Evolutionary conservation across 2,329 filamentous ascomycete genomes (phyloP).

Genomic region (Clonostachys rhizophaga): DNA sequence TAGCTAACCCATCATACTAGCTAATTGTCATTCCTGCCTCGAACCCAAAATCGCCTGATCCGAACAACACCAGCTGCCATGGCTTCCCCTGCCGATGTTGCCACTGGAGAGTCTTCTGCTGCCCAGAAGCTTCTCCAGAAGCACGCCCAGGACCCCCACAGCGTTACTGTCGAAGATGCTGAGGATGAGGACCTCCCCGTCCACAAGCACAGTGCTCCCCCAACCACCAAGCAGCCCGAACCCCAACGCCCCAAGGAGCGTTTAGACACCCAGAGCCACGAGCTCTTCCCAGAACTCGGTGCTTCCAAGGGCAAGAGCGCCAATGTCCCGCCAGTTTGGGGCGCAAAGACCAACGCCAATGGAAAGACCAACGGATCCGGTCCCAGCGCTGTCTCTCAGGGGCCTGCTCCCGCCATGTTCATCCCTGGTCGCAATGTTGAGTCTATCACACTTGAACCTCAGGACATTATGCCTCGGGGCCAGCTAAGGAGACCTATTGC

Average conservation of each 20-base stretch:
- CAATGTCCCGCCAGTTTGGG: conserved; percentile 71
- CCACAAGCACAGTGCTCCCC: conserved; percentile 31
- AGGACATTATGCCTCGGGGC: conserved; percentile 69
- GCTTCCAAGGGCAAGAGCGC: conserved; percentile 62
- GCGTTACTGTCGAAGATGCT: conserved; percentile 74
- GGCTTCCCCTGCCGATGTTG: conserved; percentile 10
- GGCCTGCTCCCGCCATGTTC: conserved; percentile 47
- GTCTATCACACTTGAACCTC: conserved; percentile 66
- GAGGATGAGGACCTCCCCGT: conserved; percentile 69
- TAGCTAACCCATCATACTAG: too few relatives aligned
- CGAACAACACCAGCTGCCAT: too few relatives aligned
- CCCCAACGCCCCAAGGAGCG: conserved; percentile 1
- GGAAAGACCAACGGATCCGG: conserved; percentile 49
- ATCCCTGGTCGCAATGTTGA: conserved; percentile 83
- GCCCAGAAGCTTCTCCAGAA: conserved; percentile 61
- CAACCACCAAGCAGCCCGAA: conserved; percentile 13
- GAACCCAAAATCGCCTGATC: too few relatives aligned
- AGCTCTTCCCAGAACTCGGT: conserved; percentile 90
- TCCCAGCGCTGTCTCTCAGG: conserved; percentile 33
- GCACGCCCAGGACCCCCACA: conserved; percentile 49
- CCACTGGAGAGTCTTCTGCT: conserved; percentile 42
- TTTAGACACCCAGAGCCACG: conserved; percentile 82
- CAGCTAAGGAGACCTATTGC: conserved; percentile 81
- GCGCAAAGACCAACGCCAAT: conserved; percentile 57
- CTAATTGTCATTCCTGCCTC: too few relatives aligned